Evolutionary conservation across 345 rosid species (phyloP), one percentile per base, ranked within the genome.

Genomic region (Laguncularia racemosa): DNA sequence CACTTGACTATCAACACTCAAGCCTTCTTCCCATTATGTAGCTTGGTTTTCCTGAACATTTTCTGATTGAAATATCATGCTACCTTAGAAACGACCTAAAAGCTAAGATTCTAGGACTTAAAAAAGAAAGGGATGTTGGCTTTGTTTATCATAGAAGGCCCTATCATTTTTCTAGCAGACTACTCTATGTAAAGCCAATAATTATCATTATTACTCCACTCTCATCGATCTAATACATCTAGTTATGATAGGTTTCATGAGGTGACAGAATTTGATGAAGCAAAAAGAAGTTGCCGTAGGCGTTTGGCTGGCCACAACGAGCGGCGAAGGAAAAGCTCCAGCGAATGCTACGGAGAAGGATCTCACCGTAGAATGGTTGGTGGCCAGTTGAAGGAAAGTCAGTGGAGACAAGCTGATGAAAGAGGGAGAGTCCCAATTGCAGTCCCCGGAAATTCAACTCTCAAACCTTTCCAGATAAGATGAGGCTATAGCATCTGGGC

Each of bases 241-340:
- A 28, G 53, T 40, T 20, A 18, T 23, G 13, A 55, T 64, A 78
- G 86, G 71, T 81, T 81, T 76, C 84, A 71, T 44, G 95, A 89
- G 72, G 71, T 89, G 12, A 14, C 53, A 4, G 97, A 89, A 65
- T 89, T 89, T 46, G 97, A 89, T 67, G 95, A 82, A 56, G 66
- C 85, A 7, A 89, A 89, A 69, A 84, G 92, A 76, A 89, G 97
- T 50, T 89, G 97, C 38, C 69, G 97, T 15, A 72, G 79, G 64
- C 80, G 92, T 21, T 50, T 86, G 71, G 95, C 91, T 0, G 95
- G 95, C 55, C 95, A 85, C 78, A 91, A 91, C 28, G 95, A 91
- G 68, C 58, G 97, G 72, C 72, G 95, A 7, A 67, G 95, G 73
- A 89, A 86, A 76, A 84, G 64, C 75, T 72, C 73, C 19, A n/a